Evolutionary conservation across 208 protist genomes (phyloP).

Genomic region (Herpetomonas tarakana): DNA sequence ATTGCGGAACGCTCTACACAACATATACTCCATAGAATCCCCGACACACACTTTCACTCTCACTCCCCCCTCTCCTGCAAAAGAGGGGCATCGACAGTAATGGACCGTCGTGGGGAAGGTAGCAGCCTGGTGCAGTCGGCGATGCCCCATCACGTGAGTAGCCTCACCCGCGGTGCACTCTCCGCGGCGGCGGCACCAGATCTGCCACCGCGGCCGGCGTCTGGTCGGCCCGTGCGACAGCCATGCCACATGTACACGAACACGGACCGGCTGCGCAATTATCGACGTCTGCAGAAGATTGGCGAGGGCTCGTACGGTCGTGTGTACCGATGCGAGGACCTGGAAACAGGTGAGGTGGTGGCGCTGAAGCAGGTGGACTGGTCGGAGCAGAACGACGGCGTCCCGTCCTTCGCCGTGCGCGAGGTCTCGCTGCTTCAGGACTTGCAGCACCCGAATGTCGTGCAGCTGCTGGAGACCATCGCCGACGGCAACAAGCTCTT

Average conservation of each 20-base stretch:
- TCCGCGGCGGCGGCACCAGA: too few relatives aligned
- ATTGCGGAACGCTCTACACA: too few relatives aligned
- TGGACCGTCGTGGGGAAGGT: too few relatives aligned
- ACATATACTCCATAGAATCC: too few relatives aligned
- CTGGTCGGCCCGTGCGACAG: not conserved
- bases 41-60: too few relatives aligned
- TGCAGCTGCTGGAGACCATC: conserved; percentile 94
- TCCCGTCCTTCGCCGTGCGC: conserved; percentile 90
- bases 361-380: conserved; percentile 84
- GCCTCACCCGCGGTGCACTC: too few relatives aligned
- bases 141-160: too few relatives aligned
- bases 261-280: conserved; percentile 38
- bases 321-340: conserved; percentile 94
- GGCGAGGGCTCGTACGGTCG: conserved; percentile 97
- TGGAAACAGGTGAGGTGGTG: conserved; percentile 50
- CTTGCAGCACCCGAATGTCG: conserved; percentile 89
- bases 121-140: too few relatives aligned
- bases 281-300: conserved; percentile 92
- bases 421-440: conserved; percentile 93
- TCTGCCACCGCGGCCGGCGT: too few relatives aligned
- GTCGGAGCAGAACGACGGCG: conserved; percentile 77
- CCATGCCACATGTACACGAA: not conserved
- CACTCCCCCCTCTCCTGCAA: too few relatives aligned
- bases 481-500: conserved; percentile 91
- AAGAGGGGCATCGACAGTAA: too few relatives aligned